phyloP scores from a whole-genome alignment of 306 rosid genomes.

The Lagenaria siceraria region DNA sequence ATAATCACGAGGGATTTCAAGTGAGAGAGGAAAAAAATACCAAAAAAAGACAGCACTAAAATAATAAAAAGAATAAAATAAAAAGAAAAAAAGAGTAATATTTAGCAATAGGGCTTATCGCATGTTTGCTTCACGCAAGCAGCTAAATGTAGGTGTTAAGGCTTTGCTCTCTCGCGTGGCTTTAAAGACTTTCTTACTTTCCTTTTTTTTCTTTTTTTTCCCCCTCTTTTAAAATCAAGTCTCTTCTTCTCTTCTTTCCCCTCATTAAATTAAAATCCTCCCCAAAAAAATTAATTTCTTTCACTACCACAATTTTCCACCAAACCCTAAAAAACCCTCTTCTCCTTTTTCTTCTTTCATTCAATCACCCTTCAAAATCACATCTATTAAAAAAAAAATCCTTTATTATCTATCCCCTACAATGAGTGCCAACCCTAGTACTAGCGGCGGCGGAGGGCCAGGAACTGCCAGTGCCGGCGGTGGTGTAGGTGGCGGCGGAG shows the following conservation, averaged over 20 bases:
- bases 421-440: constrained; percentile 49
- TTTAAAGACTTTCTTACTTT: constrained; percentile 48
- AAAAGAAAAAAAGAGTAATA: constrained; percentile 10
- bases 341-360: not conserved
- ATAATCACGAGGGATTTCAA: constrained; percentile 21
- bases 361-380: not conserved
- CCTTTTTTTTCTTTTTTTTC: not conserved
- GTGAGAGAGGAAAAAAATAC: not conserved
- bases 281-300: constrained; percentile 17
- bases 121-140: constrained; percentile 98
- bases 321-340: constrained; percentile 28
- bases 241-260: constrained; percentile 9
- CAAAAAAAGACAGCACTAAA: constrained; percentile 2
- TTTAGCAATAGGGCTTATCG: constrained; percentile 34
- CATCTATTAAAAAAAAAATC: not conserved
- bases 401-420: not conserved
- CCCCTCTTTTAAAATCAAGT: not conserved
- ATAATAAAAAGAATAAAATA: not conserved
- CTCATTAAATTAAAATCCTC: not conserved
- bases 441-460: constrained; percentile 13
- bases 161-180: constrained; percentile 84
- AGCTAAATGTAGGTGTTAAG: constrained; percentile 55
- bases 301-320: constrained; percentile 18
- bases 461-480: constrained; percentile 4
- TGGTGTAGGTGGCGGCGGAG: constrained; percentile 4